Base-by-base conservation (phyloP, 1,284 basidiomycete genomes). In the Chondrostereum purpureum region DNA sequence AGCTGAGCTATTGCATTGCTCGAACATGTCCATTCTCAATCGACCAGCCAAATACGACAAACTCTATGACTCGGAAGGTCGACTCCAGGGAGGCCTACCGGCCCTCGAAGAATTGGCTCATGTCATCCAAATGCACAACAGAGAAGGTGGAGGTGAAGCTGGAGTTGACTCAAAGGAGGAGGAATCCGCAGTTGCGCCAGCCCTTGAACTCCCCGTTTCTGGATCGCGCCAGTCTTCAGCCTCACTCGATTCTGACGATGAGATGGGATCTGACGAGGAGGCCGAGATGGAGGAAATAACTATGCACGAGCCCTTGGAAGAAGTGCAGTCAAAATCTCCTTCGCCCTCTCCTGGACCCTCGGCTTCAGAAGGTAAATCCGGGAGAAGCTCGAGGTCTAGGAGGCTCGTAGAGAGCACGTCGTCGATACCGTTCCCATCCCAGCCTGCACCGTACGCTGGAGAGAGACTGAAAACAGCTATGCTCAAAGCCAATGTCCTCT, bases 11-110 rank as follows among this genome's bases (percentile, higher is more conserved):
- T 68, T 99, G 12, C 96, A 99, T 61, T 96, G 92, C 63, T 99
- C 95, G 12, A 99, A 98, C 60, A 98, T 99, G 95, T 84, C 88
- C 1, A 77, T 98, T 12, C 72, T 99, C 27, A 99, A 99, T 60
- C 88, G 96, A 3, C 63, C 75, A 0, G 59, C 77, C 0, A 81
- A 84, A 43, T 80, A 74, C 49, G 76, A 82, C 35, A 73, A 81
- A 21, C 68, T 83, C n/a, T 95, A 95, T 59, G 83, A 90, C 54
- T 64, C 71, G 0, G 77, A 88, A 45, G 92, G 92, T 16, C 78
- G 86, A 19, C 62, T 96, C 31, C 80, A 84, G 54, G 91, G 90
- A 22, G 92, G 92, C 2, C 65, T 94, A 1, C 71, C 82, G 8
- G 81, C 84, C 12, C 68, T 95, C 44, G 90, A 93, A 60, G 82